phyloP scores from a whole-genome alignment of 352 stramenopile species.

The Phytopythium helicoides region DNA sequence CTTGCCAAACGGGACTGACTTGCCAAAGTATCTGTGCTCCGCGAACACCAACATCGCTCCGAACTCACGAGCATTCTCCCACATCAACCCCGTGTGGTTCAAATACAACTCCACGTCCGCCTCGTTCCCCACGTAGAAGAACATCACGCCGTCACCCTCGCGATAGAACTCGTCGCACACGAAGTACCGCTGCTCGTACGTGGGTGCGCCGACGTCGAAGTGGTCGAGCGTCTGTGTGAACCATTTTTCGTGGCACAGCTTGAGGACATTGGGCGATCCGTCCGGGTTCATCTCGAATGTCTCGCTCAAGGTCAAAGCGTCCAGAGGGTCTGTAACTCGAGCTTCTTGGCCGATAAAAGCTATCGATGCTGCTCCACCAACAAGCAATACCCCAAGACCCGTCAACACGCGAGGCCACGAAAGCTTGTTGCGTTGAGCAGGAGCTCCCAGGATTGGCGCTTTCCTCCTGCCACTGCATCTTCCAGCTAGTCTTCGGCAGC shows the following conservation, averaged over 20 bases:
- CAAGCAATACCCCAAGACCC: conserved; percentile 10
- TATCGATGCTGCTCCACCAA: no score
- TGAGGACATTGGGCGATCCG: conserved; percentile 37
- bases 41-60: conserved; percentile 93
- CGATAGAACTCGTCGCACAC: conserved; percentile 73
- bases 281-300: conserved; percentile 32
- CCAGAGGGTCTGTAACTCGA: no score
- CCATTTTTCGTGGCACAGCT: conserved; percentile 66
- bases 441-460: background rate
- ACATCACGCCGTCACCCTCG: conserved; percentile 69
- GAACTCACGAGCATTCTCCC: conserved; percentile 92
- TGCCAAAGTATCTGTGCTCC: conserved; percentile 96
- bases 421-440: background rate
- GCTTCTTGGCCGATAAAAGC: no score
- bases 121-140: conserved; percentile 96
- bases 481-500: no score
- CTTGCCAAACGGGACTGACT: conserved; percentile 81
- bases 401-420: background rate
- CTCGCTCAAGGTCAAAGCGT: no score
- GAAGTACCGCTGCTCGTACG: conserved; percentile 88
- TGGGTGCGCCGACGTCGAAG: conserved; percentile 53
- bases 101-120: conserved; percentile 93
- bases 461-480: background rate
- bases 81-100: conserved; percentile 82
- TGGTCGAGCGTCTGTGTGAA: conserved; percentile 76